Percentiles rank a stretch among this genome's conserved stretches.
Evolutionary conservation across 2,329 filamentous ascomycete species (phyloP).

Genomic region (Stromatinia cepivora): DNA sequence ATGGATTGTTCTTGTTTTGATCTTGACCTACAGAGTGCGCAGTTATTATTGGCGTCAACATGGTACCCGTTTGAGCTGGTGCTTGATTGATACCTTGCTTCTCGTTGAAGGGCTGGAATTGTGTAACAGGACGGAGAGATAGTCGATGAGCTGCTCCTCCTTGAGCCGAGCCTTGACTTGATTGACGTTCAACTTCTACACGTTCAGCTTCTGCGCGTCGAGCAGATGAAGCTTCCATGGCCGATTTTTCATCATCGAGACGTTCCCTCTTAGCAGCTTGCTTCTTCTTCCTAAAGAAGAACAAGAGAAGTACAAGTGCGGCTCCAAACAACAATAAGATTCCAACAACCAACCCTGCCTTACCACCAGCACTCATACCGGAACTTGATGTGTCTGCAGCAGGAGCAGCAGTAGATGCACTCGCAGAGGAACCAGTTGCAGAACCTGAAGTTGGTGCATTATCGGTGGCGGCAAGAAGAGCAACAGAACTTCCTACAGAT

Average conservation of each 20-base stretch:
- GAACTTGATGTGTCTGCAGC: slow-evolving; percentile 22
- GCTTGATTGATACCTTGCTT: not conserved
- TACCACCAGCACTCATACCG: slow-evolving; percentile 48
- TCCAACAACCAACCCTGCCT: slow-evolving; percentile 83
- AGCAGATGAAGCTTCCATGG: slow-evolving; percentile 5
- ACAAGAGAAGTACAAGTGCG: slow-evolving; percentile 66
- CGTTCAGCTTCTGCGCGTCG: slow-evolving; percentile 37
- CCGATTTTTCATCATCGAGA: slow-evolving; percentile 63
- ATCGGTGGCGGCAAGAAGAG: slow-evolving; percentile 25
- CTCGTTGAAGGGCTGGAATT: slow-evolving; percentile 69
- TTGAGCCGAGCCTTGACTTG: slow-evolving; percentile 26
- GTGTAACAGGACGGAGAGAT: slow-evolving; percentile 78
- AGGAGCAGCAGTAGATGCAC: slow-evolving; percentile 23
- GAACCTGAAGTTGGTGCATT: slow-evolving; percentile 11
- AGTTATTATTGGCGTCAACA: slow-evolving; percentile 4
- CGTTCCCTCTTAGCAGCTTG: slow-evolving; percentile 59
- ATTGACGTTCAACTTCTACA: slow-evolving; percentile 24
- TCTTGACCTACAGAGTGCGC: slow-evolving; percentile 38
- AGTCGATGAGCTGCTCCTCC: slow-evolving; percentile 64
- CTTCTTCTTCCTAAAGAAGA: slow-evolving; percentile 69
- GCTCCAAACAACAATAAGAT: slow-evolving; percentile 69
- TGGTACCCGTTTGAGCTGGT: not conserved
- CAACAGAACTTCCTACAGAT: slow-evolving; percentile 24
- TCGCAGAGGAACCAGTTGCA: slow-evolving; percentile 20
- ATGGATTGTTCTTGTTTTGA: slow-evolving; percentile 66